Evolutionary conservation across 164 flowering plant genomes (phyloP), one percentile per base, ranked within the genome.

Genomic region (Vitis rotundifolia): DNA sequence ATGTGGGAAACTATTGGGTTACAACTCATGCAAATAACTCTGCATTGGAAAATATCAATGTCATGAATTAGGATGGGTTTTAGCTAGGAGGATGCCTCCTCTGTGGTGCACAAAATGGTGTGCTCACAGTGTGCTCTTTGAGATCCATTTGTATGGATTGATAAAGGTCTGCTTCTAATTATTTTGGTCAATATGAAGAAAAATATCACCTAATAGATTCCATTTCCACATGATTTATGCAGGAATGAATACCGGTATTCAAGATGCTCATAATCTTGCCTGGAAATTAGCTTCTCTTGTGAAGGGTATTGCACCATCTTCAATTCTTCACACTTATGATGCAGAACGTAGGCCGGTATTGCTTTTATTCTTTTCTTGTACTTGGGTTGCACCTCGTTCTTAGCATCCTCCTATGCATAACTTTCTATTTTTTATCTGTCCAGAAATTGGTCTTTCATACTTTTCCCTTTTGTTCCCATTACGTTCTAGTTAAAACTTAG

Each of bases 201-300:
- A 49, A 57, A 57, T 16, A 9, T 31, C 14, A 18, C n/a, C 53
- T 16, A 44, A 37, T 37, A 37, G 44, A 37, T 37, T 37, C 48
- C 37, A 59, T 15, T 68, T 29, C 54, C 5, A 57, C 64, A 9
- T 74, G 61, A 53, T 66, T 68, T 37, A 29, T 80, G 61, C 83
- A 94, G 99, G 98, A 69, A 94, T 94, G 99, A 94, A 94, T 74
- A 94, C 99, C 63, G 99, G 99, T 62, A 88, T 95, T 74, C 99
- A 95, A 78, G 99, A 95, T 84, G 97, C 88, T 70, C 99, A 95
- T 75, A 95, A 95, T 74, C 87, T 95, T 80, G 99, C 98, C 31
- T 95, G 99, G 99, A 95, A 95, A 77, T 74, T 95, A 62, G 98
- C 93, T 81, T 81, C 82, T 75, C 69, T 93, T 22, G 44, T 87